A percentile compares a stretch with the other conserved stretches of the same genome.
Evolutionary conservation across 495 filamentous ascomycete genomes (phyloP).

Genomic region (Aspergillus nanangensis): DNA sequence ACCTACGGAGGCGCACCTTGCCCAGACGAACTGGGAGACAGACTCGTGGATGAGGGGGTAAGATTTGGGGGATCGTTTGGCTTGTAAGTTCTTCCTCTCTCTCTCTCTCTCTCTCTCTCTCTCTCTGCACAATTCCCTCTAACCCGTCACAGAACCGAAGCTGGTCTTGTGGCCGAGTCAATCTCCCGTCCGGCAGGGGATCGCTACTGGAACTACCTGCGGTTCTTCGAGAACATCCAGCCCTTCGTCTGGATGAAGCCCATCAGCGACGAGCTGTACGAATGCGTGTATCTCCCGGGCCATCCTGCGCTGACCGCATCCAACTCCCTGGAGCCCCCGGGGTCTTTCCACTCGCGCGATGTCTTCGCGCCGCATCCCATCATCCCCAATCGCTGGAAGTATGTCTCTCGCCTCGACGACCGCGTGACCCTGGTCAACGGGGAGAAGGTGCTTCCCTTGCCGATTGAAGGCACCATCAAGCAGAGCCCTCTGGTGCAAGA

Average conservation of each 20-base stretch:
- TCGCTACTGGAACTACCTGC: slow-evolving; percentile 51
- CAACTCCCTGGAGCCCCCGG: slow-evolving; percentile 49
- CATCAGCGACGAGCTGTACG: slow-evolving; percentile 39
- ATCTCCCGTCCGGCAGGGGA: slow-evolving; percentile 41
- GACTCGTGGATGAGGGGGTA: slow-evolving; percentile 43
- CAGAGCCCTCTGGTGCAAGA: slow-evolving; percentile 48
- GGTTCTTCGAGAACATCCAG: slow-evolving; percentile 40
- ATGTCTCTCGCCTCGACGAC: slow-evolving; percentile 58
- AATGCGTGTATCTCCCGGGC: slow-evolving; percentile 49
- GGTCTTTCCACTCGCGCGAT: slow-evolving; percentile 55
- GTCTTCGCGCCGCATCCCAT: slow-evolving; percentile 59
- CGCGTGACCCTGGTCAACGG: slow-evolving; percentile 61
- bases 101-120: slow-evolving; percentile 2
- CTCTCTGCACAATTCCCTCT: background rate
- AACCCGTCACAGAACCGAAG: slow-evolving; percentile 44
- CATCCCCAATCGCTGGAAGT: slow-evolving; percentile 59
- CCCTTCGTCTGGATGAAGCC: slow-evolving; percentile 49
- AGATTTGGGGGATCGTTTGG: slow-evolving; percentile 48
- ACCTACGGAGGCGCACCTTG: slow-evolving; percentile 49
- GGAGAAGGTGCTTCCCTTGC: slow-evolving; percentile 64
- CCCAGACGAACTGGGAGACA: slow-evolving; percentile 55
- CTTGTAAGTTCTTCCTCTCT: slow-evolving; percentile 31
- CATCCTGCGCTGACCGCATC: slow-evolving; percentile 45
- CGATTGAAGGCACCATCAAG: slow-evolving; percentile 55
- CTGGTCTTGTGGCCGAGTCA: slow-evolving; percentile 47